These are phyloP conservation scores for Penicillium digitatum DNA, from an alignment of 2,329 filamentous ascomycete genomes.

Conservation along the genomic window DNA sequence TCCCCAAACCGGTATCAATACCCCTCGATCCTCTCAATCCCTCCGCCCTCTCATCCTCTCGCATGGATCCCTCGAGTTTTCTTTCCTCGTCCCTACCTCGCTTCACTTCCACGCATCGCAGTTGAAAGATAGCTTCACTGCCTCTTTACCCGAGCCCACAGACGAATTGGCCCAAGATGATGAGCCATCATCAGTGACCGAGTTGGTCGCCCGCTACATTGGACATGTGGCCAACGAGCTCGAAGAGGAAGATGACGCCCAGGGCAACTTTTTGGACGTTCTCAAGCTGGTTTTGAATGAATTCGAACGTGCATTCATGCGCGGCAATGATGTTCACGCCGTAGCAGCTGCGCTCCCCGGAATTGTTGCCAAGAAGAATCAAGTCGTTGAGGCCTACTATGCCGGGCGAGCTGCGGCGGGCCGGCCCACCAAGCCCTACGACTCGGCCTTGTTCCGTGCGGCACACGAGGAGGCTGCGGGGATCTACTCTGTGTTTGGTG, in stretches of 20 bases:
- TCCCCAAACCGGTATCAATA: constrained; percentile 93
- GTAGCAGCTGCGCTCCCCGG: constrained; percentile 80
- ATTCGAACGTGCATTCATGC: constrained; percentile 91
- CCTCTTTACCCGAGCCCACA: constrained; percentile 81
- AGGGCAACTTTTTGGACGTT: constrained; percentile 86
- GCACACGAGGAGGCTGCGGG: constrained; percentile 77
- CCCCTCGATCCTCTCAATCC: constrained; percentile 87
- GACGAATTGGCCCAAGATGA: constrained; percentile 98
- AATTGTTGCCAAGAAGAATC: constrained; percentile 86
- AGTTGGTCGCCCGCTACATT: constrained; percentile 90
- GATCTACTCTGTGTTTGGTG: constrained; percentile 92
- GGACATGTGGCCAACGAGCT: constrained; percentile 85
- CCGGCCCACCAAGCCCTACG: constrained; percentile 82
- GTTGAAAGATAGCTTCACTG: constrained; percentile 83
- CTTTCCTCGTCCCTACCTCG: constrained; percentile 89
- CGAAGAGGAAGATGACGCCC: constrained; percentile 83
- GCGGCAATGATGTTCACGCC: constrained; percentile 94
- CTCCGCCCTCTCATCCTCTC: constrained; percentile 84
- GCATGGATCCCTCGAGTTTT: constrained; percentile 94
- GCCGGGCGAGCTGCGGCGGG: constrained; percentile 78
- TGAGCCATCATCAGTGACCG: constrained; percentile 91
- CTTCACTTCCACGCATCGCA: constrained; percentile 95
- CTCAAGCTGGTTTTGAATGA: constrained; percentile 90
- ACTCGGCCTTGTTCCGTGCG: constrained; percentile 87
- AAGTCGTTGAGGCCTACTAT: constrained; percentile 88